Percentiles rank a stretch among this genome's conserved stretches.
These are phyloP conservation scores for Leccinum disarticulatum DNA, from an alignment of 768 basidiomycete genomes.

Conservation along the genomic window DNA sequence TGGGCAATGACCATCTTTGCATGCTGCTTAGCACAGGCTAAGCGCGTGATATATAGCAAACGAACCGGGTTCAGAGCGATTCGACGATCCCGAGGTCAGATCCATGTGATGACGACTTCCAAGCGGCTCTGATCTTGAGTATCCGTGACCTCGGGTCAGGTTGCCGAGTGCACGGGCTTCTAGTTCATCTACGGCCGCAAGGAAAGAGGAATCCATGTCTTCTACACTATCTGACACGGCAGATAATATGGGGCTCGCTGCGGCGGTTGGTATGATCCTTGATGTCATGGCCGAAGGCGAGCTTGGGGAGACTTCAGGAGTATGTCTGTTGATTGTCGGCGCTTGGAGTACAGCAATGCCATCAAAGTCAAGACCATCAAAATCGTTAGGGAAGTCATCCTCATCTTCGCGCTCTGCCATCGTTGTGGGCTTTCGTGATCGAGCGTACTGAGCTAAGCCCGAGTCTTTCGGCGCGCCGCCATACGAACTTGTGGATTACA, in stretches of 20 bases:
- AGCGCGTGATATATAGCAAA: neutral
- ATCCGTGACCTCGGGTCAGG: slow-evolving; percentile 11
- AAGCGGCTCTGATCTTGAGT: neutral
- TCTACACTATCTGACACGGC: slow-evolving; percentile 8
- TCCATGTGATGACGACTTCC: neutral
- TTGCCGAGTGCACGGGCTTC: slow-evolving; percentile 36
- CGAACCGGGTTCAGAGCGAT: slow-evolving; percentile 7
- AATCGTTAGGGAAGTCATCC: slow-evolving; percentile 61
- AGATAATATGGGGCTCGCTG: slow-evolving; percentile 16
- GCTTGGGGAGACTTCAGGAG: slow-evolving; percentile 1
- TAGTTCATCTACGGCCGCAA: slow-evolving; percentile 45
- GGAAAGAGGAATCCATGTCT: slow-evolving; percentile 26
- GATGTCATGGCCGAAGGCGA: neutral
- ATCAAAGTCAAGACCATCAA: slow-evolving; percentile 49
- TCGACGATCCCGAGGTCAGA: neutral
- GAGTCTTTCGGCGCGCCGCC: neutral
- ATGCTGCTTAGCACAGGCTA: neutral
- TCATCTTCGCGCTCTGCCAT: slow-evolving; percentile 31
- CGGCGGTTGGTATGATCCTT: neutral
- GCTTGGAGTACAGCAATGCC: slow-evolving; percentile 34
- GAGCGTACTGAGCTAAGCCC: neutral
- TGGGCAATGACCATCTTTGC: slow-evolving; percentile 8
- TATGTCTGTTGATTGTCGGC: neutral
- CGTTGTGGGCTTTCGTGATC: neutral
- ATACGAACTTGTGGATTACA: neutral